These are phyloP conservation scores for Malassezia brasiliensis DNA, from an alignment of 1,284 basidiomycete species.

Conservation along the genomic window DNA sequence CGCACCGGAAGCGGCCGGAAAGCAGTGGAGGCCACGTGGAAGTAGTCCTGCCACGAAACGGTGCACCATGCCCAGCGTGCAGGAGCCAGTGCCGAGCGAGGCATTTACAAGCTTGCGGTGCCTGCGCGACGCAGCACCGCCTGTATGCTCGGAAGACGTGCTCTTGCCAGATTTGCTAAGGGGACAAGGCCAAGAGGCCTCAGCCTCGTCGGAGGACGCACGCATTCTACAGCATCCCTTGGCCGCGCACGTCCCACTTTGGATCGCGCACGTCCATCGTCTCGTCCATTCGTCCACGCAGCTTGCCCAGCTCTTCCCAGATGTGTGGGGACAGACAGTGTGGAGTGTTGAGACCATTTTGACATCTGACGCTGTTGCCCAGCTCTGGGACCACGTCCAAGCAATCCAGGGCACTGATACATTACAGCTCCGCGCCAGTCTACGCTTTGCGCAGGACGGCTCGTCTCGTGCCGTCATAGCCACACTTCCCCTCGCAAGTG, in stretches of 20 bases:
- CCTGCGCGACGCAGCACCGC: conserved; percentile 5
- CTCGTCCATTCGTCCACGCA: not conserved
- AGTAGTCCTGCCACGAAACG: not conserved
- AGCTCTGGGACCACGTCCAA: conserved; percentile 1
- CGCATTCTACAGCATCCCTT: conserved; percentile 1
- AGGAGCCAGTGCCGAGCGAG: conserved; percentile 3
- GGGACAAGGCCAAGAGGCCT: too few relatives aligned
- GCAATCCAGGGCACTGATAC: conserved; percentile 2
- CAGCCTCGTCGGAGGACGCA: too few relatives aligned
- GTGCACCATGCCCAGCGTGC: not conserved
- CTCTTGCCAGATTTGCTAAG: not conserved
- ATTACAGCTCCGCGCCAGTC: conserved; percentile 8
- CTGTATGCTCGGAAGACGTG: not conserved
- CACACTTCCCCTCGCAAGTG: not conserved
- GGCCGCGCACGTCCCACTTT: conserved; percentile 16
- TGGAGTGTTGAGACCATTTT: conserved; percentile 5
- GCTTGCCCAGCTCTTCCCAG: conserved; percentile 3
- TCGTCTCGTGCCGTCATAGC: conserved; percentile 3
- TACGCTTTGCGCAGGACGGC: conserved; percentile 4
- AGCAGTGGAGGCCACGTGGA: conserved; percentile 10
- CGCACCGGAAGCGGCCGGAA: conserved; percentile 11
- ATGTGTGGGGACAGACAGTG: not conserved
- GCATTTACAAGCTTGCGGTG: conserved; percentile 13
- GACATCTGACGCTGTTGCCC: not conserved
- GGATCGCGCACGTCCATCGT: conserved; percentile 9